Evolutionary conservation across 192 early-diverging fungal species (phyloP).

Genomic region (Coemansia sp.): DNA sequence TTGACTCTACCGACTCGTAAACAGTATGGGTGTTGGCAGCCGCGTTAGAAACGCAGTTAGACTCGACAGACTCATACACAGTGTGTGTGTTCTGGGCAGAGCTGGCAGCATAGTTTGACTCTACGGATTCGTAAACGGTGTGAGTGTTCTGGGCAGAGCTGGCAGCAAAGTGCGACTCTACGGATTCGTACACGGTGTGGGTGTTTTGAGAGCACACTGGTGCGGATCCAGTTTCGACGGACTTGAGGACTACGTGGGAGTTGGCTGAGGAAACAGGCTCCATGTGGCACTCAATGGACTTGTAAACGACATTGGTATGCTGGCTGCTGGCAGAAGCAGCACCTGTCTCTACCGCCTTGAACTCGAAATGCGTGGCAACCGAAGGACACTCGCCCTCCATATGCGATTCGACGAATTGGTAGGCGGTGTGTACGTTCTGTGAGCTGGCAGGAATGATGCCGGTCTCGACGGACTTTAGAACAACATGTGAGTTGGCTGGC

Average conservation of each 20-base stretch:
- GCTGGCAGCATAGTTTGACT: neutral
- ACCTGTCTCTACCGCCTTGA: too few species aligned
- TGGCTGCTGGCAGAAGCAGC: too few species aligned
- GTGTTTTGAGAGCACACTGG: constrained; percentile 3
- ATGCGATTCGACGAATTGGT: too few species aligned
- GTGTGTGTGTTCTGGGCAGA: constrained; percentile 13
- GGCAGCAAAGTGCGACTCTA: constrained; percentile 7
- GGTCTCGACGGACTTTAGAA: constrained; percentile 15
- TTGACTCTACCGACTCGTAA: constrained; percentile 21
- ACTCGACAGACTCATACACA: constrained; percentile 12
- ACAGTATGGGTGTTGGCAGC: constrained; percentile 5
- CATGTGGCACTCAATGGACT: too few species aligned
- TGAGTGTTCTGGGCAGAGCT: constrained; percentile 8
- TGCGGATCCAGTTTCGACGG: constrained; percentile 6
- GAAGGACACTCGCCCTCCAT: too few species aligned
- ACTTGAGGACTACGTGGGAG: constrained; percentile 17
- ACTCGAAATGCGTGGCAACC: too few species aligned
- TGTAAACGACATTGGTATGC: too few species aligned
- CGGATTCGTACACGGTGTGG: constrained; percentile 17
- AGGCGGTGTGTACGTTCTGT: constrained; percentile 16
- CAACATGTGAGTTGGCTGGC: too few species aligned
- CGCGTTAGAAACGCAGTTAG: neutral
- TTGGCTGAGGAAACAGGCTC: too few species aligned
- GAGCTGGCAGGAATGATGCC: neutral
- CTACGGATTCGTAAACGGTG: constrained; percentile 18